Conservation (phyloP, 106 monocot species). For the Allium sativum region DNA sequence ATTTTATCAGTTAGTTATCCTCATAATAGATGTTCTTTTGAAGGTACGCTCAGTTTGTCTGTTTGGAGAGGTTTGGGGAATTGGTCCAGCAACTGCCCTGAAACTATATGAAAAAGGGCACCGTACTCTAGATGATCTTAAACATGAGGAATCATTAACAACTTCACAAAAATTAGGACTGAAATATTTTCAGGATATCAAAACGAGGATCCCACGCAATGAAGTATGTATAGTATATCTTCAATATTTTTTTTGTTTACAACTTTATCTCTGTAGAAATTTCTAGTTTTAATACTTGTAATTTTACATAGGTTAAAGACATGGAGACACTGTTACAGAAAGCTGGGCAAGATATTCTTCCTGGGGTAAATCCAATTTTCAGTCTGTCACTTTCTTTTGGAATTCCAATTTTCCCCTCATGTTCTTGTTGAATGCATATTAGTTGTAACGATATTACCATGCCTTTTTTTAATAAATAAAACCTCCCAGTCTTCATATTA, state of each 20-base stretch:
- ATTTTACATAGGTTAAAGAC: constrained; percentile 49
- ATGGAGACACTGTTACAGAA: constrained; percentile 82
- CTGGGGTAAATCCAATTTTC: constrained; percentile 67
- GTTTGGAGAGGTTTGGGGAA: constrained; percentile 97
- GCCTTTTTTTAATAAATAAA: no score
- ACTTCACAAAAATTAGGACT: constrained; percentile 70
- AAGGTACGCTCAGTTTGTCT: constrained; percentile 66
- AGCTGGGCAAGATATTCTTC: constrained; percentile 50
- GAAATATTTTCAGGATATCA: constrained; percentile 76
- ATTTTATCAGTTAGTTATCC: no score
- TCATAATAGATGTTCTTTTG: constrained; percentile 5
- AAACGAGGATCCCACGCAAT: constrained; percentile 71
- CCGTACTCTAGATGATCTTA: constrained; percentile 63
- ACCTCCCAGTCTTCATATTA: no score
- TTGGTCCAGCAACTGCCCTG: constrained; percentile 93
- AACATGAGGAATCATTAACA: constrained; percentile 64
- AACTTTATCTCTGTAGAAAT: neutral
- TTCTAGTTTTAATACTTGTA: neutral
- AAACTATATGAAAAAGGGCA: constrained; percentile 95
- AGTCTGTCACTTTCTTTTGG: no score
- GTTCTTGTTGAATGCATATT: no score
- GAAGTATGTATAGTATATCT: constrained; percentile 43
- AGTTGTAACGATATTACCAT: no score
- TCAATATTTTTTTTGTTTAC: neutral
- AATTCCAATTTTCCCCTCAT: no score